Conservation (phyloP, 2,329 filamentous ascomycete genomes). For the Fusarium mundagurra region DNA sequence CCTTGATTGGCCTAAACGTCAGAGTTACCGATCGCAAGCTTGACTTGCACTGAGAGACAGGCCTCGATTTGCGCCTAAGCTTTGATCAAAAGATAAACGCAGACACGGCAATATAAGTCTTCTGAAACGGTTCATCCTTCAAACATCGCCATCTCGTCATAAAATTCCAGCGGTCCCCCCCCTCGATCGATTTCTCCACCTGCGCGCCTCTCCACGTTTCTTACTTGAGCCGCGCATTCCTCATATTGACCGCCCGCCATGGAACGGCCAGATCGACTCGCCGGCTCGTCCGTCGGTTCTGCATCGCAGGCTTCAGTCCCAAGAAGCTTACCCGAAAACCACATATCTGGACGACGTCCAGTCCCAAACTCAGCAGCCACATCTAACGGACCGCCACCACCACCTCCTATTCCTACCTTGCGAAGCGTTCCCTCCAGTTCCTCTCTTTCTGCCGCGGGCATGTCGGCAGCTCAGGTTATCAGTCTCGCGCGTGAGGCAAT, state of each 20-base stretch:
- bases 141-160: constrained; percentile 33
- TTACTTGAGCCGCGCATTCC: constrained; percentile 32
- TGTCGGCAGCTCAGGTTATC: constrained; percentile 72
- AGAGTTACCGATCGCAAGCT: constrained; percentile 26
- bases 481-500: constrained; percentile 73
- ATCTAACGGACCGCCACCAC: constrained; percentile 54
- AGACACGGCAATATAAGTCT: constrained; percentile 40
- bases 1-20: constrained; percentile 45
- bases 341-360: constrained; percentile 51
- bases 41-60: constrained; percentile 35
- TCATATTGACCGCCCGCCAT: constrained; percentile 40
- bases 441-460: constrained; percentile 60
- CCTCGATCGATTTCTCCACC: constrained; percentile 39
- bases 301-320: constrained; percentile 40
- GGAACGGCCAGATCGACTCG: constrained; percentile 49
- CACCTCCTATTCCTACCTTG: constrained; percentile 58
- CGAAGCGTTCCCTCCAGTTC: constrained; percentile 59
- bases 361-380: constrained; percentile 52
- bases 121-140: constrained; percentile 46
- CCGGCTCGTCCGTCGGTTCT: constrained; percentile 37
- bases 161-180: constrained; percentile 24
- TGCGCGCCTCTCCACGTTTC: constrained; percentile 27
- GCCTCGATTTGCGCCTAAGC: constrained; percentile 32
- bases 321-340: constrained; percentile 54
- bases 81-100: constrained; percentile 36